Evolutionary conservation across 2,329 filamentous ascomycete species (phyloP).

Genomic region (Arthrobotrys iridis): DNA sequence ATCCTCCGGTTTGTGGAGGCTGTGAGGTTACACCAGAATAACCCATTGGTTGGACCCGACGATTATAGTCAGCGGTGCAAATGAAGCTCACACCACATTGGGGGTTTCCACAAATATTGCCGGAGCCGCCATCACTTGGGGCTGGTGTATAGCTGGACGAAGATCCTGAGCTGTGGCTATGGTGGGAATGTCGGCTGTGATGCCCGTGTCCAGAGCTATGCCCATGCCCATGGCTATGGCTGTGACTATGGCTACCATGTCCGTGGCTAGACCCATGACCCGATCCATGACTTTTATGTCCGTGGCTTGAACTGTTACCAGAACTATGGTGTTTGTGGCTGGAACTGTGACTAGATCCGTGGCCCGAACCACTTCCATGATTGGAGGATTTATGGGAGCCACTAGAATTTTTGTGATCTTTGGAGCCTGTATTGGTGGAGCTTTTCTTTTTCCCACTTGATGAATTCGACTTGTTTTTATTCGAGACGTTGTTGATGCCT

Average conservation of each 20-base stretch:
- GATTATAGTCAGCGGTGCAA: slow-evolving; percentile 1
- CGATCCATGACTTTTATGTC: too few relatives aligned
- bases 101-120: neutral
- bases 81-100: neutral
- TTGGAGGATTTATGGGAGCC: neutral
- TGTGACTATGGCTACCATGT: neutral
- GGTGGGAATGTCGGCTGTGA: neutral
- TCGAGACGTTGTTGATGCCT: too few relatives aligned
- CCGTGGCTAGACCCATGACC: neutral
- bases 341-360: neutral
- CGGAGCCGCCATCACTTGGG: neutral
- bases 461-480: too few relatives aligned
- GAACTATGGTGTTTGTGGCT: neutral
- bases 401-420: too few relatives aligned
- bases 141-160: neutral
- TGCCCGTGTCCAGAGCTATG: too few relatives aligned
- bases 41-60: neutral
- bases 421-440: too few relatives aligned
- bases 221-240: neutral
- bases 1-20: neutral
- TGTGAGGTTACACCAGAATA: neutral
- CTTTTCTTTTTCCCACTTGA: too few relatives aligned
- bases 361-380: too few relatives aligned
- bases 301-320: neutral
- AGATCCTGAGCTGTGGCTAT: neutral